phyloP scores from a whole-genome alignment of 2,329 filamentous ascomycete genomes.

The Neurospora sp. region DNA sequence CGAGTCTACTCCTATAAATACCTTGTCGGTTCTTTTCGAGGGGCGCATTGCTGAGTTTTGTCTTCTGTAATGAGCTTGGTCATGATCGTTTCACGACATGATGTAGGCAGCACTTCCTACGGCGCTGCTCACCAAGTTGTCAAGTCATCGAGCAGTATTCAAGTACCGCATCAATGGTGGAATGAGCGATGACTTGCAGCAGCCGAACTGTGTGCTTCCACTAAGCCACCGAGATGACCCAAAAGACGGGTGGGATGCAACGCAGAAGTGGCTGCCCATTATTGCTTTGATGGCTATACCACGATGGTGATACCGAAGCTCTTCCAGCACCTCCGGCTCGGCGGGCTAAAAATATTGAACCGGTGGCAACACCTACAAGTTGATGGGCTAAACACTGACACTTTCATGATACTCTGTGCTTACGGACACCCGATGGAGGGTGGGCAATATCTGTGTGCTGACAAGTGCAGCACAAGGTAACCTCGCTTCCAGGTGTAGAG shows the following conservation, averaged over 20 bases:
- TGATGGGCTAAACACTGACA: neutral
- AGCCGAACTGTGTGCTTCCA: neutral
- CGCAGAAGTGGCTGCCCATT: neutral
- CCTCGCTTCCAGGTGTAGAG: neutral
- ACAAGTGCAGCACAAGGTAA: neutral
- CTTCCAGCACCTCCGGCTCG: neutral
- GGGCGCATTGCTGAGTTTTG: neutral
- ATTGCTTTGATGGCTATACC: neutral
- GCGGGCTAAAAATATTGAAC: neutral
- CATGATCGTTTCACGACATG: neutral
- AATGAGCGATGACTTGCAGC: neutral
- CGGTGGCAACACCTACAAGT: neutral
- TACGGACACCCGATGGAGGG: neutral
- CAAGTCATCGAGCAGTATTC: neutral
- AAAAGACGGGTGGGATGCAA: neutral
- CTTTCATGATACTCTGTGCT: neutral
- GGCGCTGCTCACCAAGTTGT: neutral
- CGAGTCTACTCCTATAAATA: neutral
- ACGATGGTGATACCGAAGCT: neutral
- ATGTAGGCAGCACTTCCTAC: neutral
- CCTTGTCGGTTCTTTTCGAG: neutral
- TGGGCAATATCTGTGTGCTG: neutral
- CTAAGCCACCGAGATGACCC: neutral
- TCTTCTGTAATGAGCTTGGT: neutral
- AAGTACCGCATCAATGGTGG: neutral